Evolutionary conservation across 768 basidiomycete species (phyloP).

Genomic region (Psilocybe sp.): DNA sequence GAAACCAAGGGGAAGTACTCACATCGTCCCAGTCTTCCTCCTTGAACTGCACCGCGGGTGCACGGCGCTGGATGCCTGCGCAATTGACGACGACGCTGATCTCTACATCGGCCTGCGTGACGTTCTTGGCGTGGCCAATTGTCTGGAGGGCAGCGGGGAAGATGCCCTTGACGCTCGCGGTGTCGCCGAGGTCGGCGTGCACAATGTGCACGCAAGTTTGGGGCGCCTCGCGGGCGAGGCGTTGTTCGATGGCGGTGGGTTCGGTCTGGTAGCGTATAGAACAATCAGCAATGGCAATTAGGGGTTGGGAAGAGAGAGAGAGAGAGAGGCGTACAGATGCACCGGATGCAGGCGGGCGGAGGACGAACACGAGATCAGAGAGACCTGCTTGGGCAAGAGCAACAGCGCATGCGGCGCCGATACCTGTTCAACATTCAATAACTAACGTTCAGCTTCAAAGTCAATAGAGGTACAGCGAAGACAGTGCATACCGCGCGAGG

Average conservation of each 20-base stretch:
- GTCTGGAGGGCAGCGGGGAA: constrained; percentile 38
- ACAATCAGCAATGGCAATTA: background rate
- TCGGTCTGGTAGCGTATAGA: no score
- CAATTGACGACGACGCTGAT: constrained; percentile 71
- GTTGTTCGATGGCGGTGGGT: constrained; percentile 19
- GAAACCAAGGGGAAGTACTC: constrained; percentile 16
- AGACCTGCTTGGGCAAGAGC: constrained; percentile 48
- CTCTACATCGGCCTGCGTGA: constrained; percentile 29
- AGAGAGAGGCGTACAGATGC: constrained; percentile 4
- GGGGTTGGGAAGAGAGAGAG: background rate
- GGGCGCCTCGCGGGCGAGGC: constrained; percentile 29
- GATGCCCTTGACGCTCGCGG: constrained; percentile 35
- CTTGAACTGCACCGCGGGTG: constrained; percentile 58
- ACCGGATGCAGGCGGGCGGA: constrained; percentile 25
- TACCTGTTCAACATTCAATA: constrained; percentile 28
- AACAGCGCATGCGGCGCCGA: constrained; percentile 49
- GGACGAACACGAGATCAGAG: constrained; percentile 41
- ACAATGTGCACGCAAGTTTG: constrained; percentile 30
- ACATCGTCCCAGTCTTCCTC: constrained; percentile 72
- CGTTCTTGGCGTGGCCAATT: background rate
- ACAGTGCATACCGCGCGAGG: constrained; percentile 56
- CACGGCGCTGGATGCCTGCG: constrained; percentile 58
- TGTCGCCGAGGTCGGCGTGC: constrained; percentile 39
- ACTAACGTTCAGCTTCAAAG: background rate
- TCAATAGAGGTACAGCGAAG: no score